Conservation (phyloP, 176 grass and related monocot species). For the Oryza brachyantha region DNA sequence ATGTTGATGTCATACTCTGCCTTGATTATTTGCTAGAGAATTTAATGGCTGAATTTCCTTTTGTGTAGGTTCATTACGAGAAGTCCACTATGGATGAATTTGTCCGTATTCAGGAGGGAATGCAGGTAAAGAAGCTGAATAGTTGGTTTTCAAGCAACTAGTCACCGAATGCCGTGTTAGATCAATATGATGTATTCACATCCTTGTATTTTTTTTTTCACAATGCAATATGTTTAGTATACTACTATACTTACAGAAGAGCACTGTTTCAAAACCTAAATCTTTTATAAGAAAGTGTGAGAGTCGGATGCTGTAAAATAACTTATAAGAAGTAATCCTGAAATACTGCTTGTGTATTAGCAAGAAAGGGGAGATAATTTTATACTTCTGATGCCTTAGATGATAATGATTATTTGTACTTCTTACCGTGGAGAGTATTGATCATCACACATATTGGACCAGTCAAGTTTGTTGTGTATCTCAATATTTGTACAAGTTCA, state of each 20-base stretch:
- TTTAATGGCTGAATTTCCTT: slow-evolving; percentile 25
- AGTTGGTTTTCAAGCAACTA: not conserved
- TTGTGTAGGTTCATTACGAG: slow-evolving; percentile 71
- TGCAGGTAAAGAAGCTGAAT: slow-evolving; percentile 63
- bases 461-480: slow-evolving; percentile 21
- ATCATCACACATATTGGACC: not conserved
- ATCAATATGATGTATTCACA: not conserved
- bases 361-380: not conserved
- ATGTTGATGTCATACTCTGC: not conserved
- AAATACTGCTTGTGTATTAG: slow-evolving; percentile 27
- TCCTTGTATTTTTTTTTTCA: not conserved
- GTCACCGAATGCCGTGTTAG: not conserved
- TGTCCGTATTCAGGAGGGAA: slow-evolving; percentile 67
- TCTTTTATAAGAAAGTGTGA: slow-evolving; percentile 15
- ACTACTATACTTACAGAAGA: not conserved
- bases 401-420: slow-evolving; percentile 1
- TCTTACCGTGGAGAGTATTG: not conserved
- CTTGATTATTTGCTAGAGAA: slow-evolving; percentile 30
- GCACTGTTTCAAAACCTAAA: not conserved
- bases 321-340: slow-evolving; percentile 9
- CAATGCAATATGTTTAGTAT: not conserved
- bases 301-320: not conserved
- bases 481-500: not conserved
- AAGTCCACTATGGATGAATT: slow-evolving; percentile 75
- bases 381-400: slow-evolving; percentile 21